Percentiles rank a stretch among this genome's conserved stretches.
Evolutionary conservation across 192 early-diverging fungal genomes (phyloP).

Genomic region (Anaeromyces robustus): DNA sequence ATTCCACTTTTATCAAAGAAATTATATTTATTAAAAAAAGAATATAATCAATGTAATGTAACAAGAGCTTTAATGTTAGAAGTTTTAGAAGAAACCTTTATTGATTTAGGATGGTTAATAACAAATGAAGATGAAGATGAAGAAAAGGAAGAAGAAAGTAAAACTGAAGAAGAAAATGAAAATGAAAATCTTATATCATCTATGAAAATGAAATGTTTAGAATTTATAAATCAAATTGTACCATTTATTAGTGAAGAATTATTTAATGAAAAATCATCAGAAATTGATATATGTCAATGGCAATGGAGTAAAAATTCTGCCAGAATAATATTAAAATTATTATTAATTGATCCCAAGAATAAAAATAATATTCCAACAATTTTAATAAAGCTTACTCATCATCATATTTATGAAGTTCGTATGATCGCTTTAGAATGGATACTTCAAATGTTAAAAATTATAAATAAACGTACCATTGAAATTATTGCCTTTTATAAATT

Average conservation of each 20-base stretch:
- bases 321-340: background rate
- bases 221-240: slow-evolving; percentile 8
- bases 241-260: slow-evolving; percentile 2
- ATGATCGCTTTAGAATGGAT: slow-evolving; percentile 22
- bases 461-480: background rate
- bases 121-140: slow-evolving; percentile 11
- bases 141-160: slow-evolving; percentile 13
- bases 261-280: background rate
- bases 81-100: slow-evolving; percentile 28
- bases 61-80: slow-evolving; percentile 26
- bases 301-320: background rate
- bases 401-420: slow-evolving; percentile 51
- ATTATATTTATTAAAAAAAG: background rate
- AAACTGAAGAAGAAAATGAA: no score
- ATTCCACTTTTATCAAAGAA: background rate
- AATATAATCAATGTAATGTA: slow-evolving; percentile 22
- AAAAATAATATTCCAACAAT: background rate
- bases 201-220: slow-evolving; percentile 1
- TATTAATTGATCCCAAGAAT: background rate
- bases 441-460: background rate
- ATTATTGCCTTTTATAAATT: background rate
- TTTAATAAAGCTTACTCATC: slow-evolving; percentile 20
- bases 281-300: background rate
- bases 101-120: slow-evolving; percentile 17
- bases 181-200: background rate